phyloP scores from a whole-genome alignment of 2,329 filamentous ascomycete species.

The Emmonsia crescens region DNA sequence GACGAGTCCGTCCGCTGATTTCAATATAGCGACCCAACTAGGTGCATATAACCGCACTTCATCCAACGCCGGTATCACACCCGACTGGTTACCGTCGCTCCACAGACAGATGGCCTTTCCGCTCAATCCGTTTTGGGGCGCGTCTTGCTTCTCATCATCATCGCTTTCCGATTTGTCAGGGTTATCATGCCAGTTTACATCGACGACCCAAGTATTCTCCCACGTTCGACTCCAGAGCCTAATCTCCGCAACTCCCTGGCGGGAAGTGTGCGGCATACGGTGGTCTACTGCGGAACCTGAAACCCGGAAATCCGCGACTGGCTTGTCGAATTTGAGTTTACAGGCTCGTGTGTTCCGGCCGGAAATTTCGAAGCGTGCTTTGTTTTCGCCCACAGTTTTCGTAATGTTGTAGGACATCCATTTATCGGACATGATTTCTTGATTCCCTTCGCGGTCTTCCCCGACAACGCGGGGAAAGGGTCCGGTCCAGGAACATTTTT shows the following conservation, averaged over 20 bases:
- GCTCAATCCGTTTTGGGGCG: slow-evolving; percentile 37
- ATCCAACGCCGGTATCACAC: slow-evolving; percentile 69
- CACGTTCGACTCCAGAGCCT: slow-evolving; percentile 76
- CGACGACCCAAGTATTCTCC: slow-evolving; percentile 64
- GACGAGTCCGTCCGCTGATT: slow-evolving; percentile 65
- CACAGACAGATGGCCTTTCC: slow-evolving; percentile 70
- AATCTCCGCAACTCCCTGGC: slow-evolving; percentile 55
- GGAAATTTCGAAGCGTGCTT: slow-evolving; percentile 53
- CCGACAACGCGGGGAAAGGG: slow-evolving; percentile 52
- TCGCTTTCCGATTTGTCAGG: background rate
- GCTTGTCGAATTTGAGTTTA: slow-evolving; percentile 58
- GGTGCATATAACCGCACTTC: slow-evolving; percentile 69
- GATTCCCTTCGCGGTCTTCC: slow-evolving; percentile 31
- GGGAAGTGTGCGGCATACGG: slow-evolving; percentile 54
- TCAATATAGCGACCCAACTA: slow-evolving; percentile 66
- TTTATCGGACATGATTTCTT: slow-evolving; percentile 37
- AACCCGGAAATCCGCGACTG: slow-evolving; percentile 55
- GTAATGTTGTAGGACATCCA: slow-evolving; percentile 60
- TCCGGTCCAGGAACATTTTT: slow-evolving; percentile 61
- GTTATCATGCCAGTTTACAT: slow-evolving; percentile 52
- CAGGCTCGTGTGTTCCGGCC: slow-evolving; percentile 72
- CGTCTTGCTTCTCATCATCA: slow-evolving; percentile 18
- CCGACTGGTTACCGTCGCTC: slow-evolving; percentile 68
- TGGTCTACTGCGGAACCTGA: slow-evolving; percentile 46
- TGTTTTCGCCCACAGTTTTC: slow-evolving; percentile 31